Base-by-base conservation (phyloP, 805 yeast species). In the Wickerhamomyces strasburgensis region DNA sequence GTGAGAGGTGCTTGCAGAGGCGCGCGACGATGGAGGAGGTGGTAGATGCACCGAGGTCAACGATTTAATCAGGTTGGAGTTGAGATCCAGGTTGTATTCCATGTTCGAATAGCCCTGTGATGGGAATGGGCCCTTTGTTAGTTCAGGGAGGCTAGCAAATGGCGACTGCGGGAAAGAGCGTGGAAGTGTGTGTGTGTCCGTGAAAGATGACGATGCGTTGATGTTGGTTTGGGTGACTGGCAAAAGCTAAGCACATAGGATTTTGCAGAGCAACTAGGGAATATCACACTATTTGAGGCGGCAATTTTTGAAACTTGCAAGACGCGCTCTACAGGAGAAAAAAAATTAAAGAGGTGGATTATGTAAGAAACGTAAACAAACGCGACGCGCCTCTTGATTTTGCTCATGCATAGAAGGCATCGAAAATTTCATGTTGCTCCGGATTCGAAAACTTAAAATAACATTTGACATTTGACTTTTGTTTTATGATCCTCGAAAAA, bases 11-110 rank as follows among this genome's bases (percentile, higher is more conserved):
- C n/a, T n/a, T n/a, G n/a, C n/a, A n/a, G n/a, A n/a, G n/a, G 10
- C 25, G 38, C 38, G 37, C 27, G 38, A 27, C 29, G 49, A 28
- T n/a, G 68, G 68, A 3, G 68, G 68, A 8, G 68, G 68, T 5
- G 69, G 69, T 18, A 64, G 54, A 34, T 64, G 65, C 23, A 64
- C 65, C 19, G 68, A 63, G 15, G 60, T 57, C 41, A 64, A 43
- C 16, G 68, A 62, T 48, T 58, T 62, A 37, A 62, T 46, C 35
- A 63, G 49, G 51, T 54, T 57, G 19, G 58, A 49, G 43, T 55
- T 57, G 34, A 54, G 50, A 35, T 54, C 59, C 31, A 51, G 51
- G 37, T 47, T 51, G 10, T 46, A 30, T 30, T 45, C 48, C 56
- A 51, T 49, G 34, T 39, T 35, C 29, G 11, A 21, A 7, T 21